These are phyloP conservation scores for Dryas alaskensis DNA, from an alignment of 306 rosid genomes.

Conservation along the genomic window DNA sequence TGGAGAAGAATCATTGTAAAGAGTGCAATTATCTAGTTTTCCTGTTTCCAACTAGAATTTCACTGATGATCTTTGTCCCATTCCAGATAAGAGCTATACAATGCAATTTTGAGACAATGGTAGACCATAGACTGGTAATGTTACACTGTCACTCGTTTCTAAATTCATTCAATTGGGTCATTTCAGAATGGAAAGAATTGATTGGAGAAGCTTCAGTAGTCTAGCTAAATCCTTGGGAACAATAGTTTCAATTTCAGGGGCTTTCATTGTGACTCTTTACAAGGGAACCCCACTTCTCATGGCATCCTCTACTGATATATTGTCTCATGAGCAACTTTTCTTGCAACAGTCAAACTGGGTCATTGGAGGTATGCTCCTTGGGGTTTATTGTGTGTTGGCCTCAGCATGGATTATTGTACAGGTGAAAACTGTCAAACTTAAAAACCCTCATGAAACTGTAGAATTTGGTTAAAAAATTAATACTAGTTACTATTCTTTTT, in stretches of 20 bases:
- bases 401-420: conserved; percentile 52
- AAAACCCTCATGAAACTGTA: not conserved
- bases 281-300: conserved; percentile 63
- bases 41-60: not conserved
- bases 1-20: not conserved
- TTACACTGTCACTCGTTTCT: not conserved
- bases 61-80: conserved; percentile 1
- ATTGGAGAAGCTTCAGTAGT: conserved; percentile 54
- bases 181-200: conserved; percentile 70
- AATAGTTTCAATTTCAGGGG: conserved; percentile 66
- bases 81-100: conserved; percentile 9
- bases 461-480: conserved; percentile 16
- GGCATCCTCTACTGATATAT: conserved; percentile 33
- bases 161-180: conserved; percentile 29
- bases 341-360: conserved; percentile 59
- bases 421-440: conserved; percentile 38
- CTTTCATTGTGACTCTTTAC: conserved; percentile 71
- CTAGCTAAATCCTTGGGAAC: conserved; percentile 69
- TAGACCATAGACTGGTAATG: not conserved
- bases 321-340: conserved; percentile 33
- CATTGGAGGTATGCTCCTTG: conserved; percentile 60
- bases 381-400: conserved; percentile 49
- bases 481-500: not conserved
- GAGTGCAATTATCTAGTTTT: not conserved
- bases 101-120: not conserved